Base-by-base conservation (phyloP, 2,329 filamentous ascomycete genomes). In the Cladophialophora psammophila region DNA sequence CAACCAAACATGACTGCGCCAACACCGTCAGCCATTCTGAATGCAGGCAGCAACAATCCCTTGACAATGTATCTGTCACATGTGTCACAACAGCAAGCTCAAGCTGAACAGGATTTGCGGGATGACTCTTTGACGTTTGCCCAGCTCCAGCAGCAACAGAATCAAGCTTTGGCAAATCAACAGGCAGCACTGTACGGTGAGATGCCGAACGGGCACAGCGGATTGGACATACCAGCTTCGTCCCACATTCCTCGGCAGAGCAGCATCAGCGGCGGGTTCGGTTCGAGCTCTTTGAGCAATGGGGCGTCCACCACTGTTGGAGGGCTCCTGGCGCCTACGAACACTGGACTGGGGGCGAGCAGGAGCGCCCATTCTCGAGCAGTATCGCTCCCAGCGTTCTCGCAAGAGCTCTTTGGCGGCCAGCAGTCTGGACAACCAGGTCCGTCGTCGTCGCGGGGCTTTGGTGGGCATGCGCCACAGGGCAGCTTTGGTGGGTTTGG, bases 21-120 rank as follows among this genome's bases (percentile, higher is more conserved):
- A 72, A 90, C 88, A 31, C 87, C 91, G 0, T 90, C 90, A 1
- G 87, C 88, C 20, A 87, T 96, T 66, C 88, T 97, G 78, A 95
- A 94, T 78, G 88, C 88, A 60, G 90, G 88, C 62, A 84, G 85
- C 75, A 94, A 88, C 83, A 97, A 97, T 78, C 94, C 94, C 0
- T 80, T 98, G 78, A 97, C 94, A 31, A 89, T 97, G 88, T 98
- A 97, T 77, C 86, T 97, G 66, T 94, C 90, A 79, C 93, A 96
- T 76, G 87, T 94, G 73, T 82, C 78, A 63, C 81, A 77, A 65
- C 82, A 80, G 73, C 72, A 75, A 75, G 86, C 87, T 15, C 90
- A 92, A 71, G 86, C 88, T 57, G 91, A 94, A 72, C 91, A 93
- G 69, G 87, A 84, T 59, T 80, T 80, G 59, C 79, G 78, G 3